Conservation (phyloP, 495 filamentous ascomycete genomes). For the Hyaloscypha hepaticicola region DNA sequence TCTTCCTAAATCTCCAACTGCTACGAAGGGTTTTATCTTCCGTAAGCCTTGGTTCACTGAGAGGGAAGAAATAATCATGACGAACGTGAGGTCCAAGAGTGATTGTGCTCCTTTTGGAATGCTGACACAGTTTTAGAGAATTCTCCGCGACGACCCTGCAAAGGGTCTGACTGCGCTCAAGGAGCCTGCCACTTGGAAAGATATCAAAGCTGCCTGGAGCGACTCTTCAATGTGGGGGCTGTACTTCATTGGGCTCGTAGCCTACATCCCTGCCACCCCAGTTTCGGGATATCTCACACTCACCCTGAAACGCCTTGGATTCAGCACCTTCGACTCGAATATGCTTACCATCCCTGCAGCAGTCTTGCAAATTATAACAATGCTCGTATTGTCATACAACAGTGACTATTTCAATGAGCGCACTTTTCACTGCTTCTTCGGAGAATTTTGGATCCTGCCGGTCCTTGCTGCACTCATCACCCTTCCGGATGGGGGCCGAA, state of each 20-base stretch:
- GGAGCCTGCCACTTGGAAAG: constrained; percentile 33
- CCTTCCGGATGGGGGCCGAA: constrained; percentile 35
- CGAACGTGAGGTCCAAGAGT: constrained; percentile 32
- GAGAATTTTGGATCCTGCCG: constrained; percentile 49
- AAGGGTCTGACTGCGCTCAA: constrained; percentile 45
- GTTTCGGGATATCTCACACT: constrained; percentile 44
- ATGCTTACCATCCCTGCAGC: constrained; percentile 47
- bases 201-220: constrained; percentile 36
- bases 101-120: neutral
- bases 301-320: constrained; percentile 41
- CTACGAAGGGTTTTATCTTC: constrained; percentile 50
- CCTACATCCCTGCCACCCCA: constrained; percentile 47
- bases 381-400: constrained; percentile 43
- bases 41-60: constrained; percentile 53
- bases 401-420: constrained; percentile 47
- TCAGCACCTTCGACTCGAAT: constrained; percentile 46
- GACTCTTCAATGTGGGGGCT: constrained; percentile 45
- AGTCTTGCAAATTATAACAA: constrained; percentile 42
- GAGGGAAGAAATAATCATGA: constrained; percentile 51
- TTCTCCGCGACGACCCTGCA: constrained; percentile 52
- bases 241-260: constrained; percentile 47
- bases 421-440: constrained; percentile 43
- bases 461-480: constrained; percentile 40
- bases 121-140: constrained; percentile 36
- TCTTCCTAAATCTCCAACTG: constrained; percentile 47